Evolutionary conservation across 352 stramenopile species (phyloP), one percentile per base, ranked within the genome.

Genomic region (Phytophthora pluvialis): DNA sequence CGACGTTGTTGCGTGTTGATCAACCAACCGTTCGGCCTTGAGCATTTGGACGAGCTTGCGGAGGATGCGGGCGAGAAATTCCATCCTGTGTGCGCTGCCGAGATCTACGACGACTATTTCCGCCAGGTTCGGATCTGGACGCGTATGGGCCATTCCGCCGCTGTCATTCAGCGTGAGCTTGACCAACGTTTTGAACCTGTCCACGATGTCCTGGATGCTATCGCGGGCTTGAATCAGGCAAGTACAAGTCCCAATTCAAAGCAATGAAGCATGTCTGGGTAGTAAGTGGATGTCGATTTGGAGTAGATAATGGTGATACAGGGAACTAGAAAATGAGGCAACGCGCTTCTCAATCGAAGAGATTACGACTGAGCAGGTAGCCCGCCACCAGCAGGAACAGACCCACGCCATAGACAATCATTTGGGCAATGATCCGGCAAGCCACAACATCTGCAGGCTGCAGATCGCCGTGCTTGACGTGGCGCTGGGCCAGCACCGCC

Each of bases 41-140:
- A 80, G 29, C 77, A 90, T 61, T 46, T 90, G 13, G 38, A 75
- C 18, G 78, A 90, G 65, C 78, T 90, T 45, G 73, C 78, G 28
- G 63, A 80, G 47, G 58, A 75, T 50, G 76, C 80, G 7, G 78
- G 78, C 5, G 66, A 89, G 49, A 70, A 80, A 28, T 89, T 89
- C 54, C 62, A 81, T 38, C 77, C 81, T 21, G 81, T 90, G 36
- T 90, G 81, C 38, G 77, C 78, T n/a, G 81, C 81, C 25, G 76
- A 87, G 56, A 82, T 88, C 56, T 87, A 90, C 59, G 81, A 90
- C 52, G 81, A 88, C 44, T 87, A 87, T 66, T 90, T 87, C 61
- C 78, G 76, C n/a, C 78, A 90, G 45, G 78, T 88, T 15, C 75
- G 81, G 29, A 84, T 90, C 43, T 90, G 78, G 81, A 88, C 78